phyloP scores from a whole-genome alignment of 768 basidiomycete genomes.

The Cantharellus anzutake region DNA sequence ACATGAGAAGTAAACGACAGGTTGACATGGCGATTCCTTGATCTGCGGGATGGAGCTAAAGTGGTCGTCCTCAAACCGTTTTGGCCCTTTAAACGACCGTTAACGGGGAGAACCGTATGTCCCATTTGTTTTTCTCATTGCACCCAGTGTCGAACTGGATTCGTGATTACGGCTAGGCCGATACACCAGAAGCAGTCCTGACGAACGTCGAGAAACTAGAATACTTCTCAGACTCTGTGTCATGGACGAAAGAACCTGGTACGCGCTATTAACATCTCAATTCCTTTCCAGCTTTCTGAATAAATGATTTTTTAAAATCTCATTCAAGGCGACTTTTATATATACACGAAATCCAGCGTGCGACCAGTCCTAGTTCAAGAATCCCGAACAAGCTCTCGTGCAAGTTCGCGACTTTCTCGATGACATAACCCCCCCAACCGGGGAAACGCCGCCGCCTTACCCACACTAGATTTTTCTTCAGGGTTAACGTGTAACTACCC shows the following conservation, averaged over 20 bases:
- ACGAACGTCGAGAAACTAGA: not conserved
- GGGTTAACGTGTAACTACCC: no score
- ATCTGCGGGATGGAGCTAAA: constrained; percentile 81
- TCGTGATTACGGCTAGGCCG: not conserved
- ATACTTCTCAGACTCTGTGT: not conserved
- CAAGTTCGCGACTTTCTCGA: no score
- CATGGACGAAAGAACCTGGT: constrained; percentile 1
- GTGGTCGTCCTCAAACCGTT: constrained; percentile 83
- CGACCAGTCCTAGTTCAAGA: not conserved
- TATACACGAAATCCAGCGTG: not conserved
- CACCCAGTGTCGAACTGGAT: no score
- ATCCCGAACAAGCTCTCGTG: no score
- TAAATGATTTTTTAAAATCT: not conserved
- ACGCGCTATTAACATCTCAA: not conserved
- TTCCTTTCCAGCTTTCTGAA: not conserved
- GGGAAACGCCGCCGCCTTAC: no score
- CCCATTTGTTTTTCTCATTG: not conserved
- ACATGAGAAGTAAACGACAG: constrained; percentile 56
- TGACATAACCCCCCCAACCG: no score
- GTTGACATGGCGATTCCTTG: constrained; percentile 75
- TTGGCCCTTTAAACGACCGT: constrained; percentile 42
- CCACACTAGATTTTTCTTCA: no score
- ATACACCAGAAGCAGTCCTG: not conserved
- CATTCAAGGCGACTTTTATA: not conserved
- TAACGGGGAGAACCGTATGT: constrained; percentile 69